These are phyloP conservation scores for Colletotrichum sp. DNA, from an alignment of 2,329 filamentous ascomycete genomes.

Conservation along the genomic window DNA sequence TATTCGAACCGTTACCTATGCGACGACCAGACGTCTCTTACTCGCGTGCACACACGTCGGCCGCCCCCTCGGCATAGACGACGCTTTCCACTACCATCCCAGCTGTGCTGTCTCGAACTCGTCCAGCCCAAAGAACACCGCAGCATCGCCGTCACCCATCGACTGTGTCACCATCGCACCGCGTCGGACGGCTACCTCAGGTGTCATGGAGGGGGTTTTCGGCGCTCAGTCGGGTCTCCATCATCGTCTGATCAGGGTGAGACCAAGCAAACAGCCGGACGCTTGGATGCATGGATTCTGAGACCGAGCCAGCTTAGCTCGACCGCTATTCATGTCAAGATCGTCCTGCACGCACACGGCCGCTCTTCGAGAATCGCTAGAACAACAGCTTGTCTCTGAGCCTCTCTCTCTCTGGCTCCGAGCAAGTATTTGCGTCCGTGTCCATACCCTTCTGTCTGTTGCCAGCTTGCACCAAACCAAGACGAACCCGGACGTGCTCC, in stretches of 20 bases:
- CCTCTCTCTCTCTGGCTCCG: background rate
- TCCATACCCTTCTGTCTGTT: background rate
- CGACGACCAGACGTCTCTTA: background rate
- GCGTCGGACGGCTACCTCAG: background rate
- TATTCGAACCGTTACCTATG: background rate
- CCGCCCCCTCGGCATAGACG: background rate
- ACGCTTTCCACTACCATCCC: background rate
- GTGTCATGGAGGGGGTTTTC: background rate
- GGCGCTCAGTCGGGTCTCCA: background rate
- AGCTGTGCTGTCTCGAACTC: background rate
- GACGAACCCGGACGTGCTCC: background rate
- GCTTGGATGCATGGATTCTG: slow-evolving; percentile 4
- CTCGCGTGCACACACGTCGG: background rate
- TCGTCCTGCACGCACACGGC: background rate
- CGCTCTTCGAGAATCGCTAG: slow-evolving; percentile 14
- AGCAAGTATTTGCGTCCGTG: background rate
- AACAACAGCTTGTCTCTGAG: slow-evolving; percentile 2
- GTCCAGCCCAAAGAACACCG: background rate
- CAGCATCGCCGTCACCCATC: background rate
- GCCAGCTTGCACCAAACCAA: background rate
- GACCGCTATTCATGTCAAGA: slow-evolving; percentile 7
- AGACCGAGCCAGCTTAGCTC: slow-evolving; percentile 7
- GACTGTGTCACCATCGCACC: background rate
- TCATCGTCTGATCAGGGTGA: slow-evolving; percentile 3
- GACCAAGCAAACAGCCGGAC: background rate